Conservation (phyloP, 192 early-diverging fungal genomes). For the Backusella australiensis region DNA sequence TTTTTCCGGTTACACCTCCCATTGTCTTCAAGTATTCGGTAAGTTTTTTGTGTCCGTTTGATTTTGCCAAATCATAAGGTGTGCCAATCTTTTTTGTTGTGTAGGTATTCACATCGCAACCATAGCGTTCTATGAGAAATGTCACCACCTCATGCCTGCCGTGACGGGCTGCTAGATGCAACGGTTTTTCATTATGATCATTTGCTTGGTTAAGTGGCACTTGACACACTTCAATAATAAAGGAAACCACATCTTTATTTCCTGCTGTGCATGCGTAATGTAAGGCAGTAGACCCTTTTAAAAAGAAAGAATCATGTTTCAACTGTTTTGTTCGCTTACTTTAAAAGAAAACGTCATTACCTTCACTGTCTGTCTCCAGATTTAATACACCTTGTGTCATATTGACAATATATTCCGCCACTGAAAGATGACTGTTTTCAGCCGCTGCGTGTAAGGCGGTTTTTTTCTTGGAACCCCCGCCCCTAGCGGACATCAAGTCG, state of each 20-base stretch:
- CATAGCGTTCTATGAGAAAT: conserved; percentile 20
- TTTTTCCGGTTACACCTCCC: conserved; percentile 23
- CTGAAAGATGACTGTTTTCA: conserved; percentile 11
- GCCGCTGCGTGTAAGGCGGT: conserved; percentile 10
- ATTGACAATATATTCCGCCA: conserved; percentile 5
- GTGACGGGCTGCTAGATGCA: conserved; percentile 30
- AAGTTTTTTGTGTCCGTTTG: conserved; percentile 15
- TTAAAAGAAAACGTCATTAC: background rate
- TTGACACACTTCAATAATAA: conserved; percentile 21
- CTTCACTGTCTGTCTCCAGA: background rate
- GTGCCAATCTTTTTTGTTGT: conserved; percentile 24
- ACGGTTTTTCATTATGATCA: conserved; percentile 22
- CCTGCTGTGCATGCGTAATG: conserved; percentile 32
- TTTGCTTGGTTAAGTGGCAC: conserved; percentile 17
- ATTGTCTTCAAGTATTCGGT: conserved; percentile 24
- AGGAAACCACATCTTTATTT: conserved; percentile 15
- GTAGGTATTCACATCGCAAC: conserved; percentile 23
- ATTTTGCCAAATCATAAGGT: conserved; percentile 29
- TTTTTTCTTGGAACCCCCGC: conserved; percentile 17
- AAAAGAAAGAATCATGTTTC: background rate
- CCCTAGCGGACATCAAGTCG: conserved; percentile 20
- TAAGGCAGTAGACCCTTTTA: conserved; percentile 24
- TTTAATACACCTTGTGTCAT: background rate
- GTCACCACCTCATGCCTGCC: conserved; percentile 22
- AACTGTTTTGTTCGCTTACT: background rate